Percentiles rank a stretch among this genome's conserved stretches.
These are phyloP conservation scores for Cladophialophora psammophila DNA, from an alignment of 2,329 filamentous ascomycete species.

Conservation along the genomic window DNA sequence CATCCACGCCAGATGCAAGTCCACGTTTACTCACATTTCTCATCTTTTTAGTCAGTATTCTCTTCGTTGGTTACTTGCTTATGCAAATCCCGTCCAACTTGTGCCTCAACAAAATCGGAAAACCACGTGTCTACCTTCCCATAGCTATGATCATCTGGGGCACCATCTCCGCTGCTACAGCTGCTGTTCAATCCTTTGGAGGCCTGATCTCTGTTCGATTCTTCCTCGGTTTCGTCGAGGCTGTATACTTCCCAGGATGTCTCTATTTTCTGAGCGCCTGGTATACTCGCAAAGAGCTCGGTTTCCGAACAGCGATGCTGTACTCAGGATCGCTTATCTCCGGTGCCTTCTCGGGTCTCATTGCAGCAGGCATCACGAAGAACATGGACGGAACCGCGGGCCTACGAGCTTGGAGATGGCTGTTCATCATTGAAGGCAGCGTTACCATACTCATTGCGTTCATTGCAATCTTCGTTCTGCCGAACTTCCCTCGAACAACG, in stretches of 20 bases:
- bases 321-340: conserved; percentile 68
- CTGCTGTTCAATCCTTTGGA: conserved; percentile 50
- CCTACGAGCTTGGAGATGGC: conserved; percentile 67
- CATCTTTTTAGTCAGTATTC: conserved; percentile 52
- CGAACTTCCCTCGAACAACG: conserved; percentile 71
- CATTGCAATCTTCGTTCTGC: conserved; percentile 60
- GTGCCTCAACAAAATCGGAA: conserved; percentile 50
- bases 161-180: conserved; percentile 46
- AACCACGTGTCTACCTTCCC: conserved; percentile 56
- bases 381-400: conserved; percentile 63
- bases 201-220: conserved; percentile 53
- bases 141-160: conserved; percentile 48
- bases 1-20: background rate
- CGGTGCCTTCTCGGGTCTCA: conserved; percentile 73
- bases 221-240: conserved; percentile 49
- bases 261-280: conserved; percentile 52
- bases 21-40: background rate
- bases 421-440: conserved; percentile 65
- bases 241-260: conserved; percentile 66
- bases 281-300: conserved; percentile 58
- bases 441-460: conserved; percentile 53
- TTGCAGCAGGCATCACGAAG: conserved; percentile 70
- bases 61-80: conserved; percentile 68
- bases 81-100: conserved; percentile 56
- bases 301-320: conserved; percentile 44